phyloP scores from a whole-genome alignment of 1,284 basidiomycete species.

The Heterobasidion parviporum region DNA sequence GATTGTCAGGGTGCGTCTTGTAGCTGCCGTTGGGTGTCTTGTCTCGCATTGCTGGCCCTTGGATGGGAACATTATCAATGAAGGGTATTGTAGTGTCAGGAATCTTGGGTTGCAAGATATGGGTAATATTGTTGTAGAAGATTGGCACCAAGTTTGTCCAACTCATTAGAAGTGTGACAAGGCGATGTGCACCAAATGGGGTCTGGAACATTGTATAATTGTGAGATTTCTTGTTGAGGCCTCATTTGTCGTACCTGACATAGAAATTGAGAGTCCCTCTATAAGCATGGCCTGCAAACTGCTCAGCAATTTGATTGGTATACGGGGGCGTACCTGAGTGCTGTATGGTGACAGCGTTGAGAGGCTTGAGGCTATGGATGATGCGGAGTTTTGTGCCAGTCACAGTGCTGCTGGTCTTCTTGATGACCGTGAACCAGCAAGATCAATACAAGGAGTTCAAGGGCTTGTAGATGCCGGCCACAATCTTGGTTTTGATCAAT shows the following conservation, averaged over 20 bases:
- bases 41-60: not conserved
- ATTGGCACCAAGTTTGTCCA: not conserved
- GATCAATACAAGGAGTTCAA: constrained; percentile 26
- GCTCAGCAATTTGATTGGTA: constrained; percentile 21
- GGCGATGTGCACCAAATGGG: not conserved
- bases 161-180: not conserved
- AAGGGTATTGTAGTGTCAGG: not conserved
- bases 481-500: constrained; percentile 23
- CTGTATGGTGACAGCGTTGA: constrained; percentile 25
- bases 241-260: constrained; percentile 12
- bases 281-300: constrained; percentile 21
- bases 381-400: constrained; percentile 1
- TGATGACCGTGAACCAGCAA: constrained; percentile 11
- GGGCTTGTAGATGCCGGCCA: constrained; percentile 24
- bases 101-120: not conserved
- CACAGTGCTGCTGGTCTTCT: too few species aligned
- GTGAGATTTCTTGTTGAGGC: not conserved
- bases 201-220: not conserved
- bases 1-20: too few species aligned
- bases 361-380: constrained; percentile 1
- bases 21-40: too few species aligned
- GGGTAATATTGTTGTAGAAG: not conserved
- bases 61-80: not conserved
- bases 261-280: not conserved
- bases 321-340: constrained; percentile 23